Conservation (phyloP, 2,329 filamentous ascomycete species). For the Nigrospora sphaerica region DNA sequence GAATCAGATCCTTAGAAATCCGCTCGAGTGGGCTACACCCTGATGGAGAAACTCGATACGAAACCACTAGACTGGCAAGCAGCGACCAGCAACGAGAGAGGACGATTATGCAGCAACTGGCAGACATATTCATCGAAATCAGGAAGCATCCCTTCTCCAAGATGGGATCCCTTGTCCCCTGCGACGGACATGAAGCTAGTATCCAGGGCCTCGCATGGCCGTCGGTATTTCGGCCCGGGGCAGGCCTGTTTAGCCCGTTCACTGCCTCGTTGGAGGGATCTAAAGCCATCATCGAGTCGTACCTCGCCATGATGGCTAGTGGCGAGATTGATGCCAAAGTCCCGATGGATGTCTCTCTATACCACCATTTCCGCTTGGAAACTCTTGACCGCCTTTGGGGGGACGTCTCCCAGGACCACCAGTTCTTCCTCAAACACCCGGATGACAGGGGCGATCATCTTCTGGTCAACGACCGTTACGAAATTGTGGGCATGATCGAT, state of each 20-base stretch:
- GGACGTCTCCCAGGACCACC: constrained; percentile 6
- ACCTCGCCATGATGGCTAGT: constrained; percentile 15
- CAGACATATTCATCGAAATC: constrained; percentile 22
- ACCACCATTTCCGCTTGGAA: constrained; percentile 14
- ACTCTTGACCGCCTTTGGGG: constrained; percentile 9
- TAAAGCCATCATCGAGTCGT: constrained; percentile 7
- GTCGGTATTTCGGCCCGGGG: constrained; percentile 5
- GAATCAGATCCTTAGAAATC: constrained; percentile 21
- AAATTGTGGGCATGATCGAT: constrained; percentile 35
- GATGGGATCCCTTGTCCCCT: constrained; percentile 12
- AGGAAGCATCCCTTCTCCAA: constrained; percentile 21
- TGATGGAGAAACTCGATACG: constrained; percentile 32
- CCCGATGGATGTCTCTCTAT: constrained; percentile 13
- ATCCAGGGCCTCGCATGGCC: constrained; percentile 12
- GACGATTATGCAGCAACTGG: constrained; percentile 22
- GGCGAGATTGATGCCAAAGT: constrained; percentile 13
- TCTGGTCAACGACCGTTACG: constrained; percentile 28
- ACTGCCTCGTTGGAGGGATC: constrained; percentile 12
- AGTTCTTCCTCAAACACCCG: constrained; percentile 33
- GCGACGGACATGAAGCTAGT: neutral
- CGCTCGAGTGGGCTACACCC: constrained; percentile 29
- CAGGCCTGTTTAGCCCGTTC: constrained; percentile 14
- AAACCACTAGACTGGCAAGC: constrained; percentile 24
- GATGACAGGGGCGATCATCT: constrained; percentile 39
- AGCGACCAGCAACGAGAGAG: constrained; percentile 16